These are phyloP conservation scores for Globisporangium emineosum DNA, from an alignment of 352 stramenopile species.

Conservation along the genomic window DNA sequence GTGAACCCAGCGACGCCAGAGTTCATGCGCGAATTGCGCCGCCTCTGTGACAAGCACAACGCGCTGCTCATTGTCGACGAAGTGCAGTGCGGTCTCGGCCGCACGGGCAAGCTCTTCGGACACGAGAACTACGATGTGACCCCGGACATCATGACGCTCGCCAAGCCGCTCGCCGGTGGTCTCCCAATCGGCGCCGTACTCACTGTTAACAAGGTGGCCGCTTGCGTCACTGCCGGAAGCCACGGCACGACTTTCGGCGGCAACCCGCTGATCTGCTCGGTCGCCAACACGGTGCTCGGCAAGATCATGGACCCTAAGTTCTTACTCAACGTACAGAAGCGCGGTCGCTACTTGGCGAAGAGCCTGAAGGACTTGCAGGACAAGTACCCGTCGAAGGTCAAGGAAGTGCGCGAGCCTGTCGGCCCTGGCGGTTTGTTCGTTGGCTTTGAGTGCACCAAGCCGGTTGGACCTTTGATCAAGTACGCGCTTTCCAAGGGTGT, in stretches of 20 bases:
- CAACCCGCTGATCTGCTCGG: slow-evolving; percentile 94
- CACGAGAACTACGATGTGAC: slow-evolving; percentile 93
- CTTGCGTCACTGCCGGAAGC: slow-evolving; percentile 89
- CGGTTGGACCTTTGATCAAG: slow-evolving; percentile 57
- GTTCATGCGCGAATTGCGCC: slow-evolving; percentile 89
- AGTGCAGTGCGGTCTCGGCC: slow-evolving; percentile 96
- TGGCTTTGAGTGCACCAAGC: slow-evolving; percentile 72
- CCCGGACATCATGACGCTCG: slow-evolving; percentile 96
- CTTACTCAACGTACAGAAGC: slow-evolving; percentile 68
- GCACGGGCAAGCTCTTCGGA: slow-evolving; percentile 93
- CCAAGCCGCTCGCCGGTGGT: slow-evolving; percentile 96
- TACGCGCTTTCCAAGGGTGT: slow-evolving; percentile 74
- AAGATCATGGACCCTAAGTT: slow-evolving; percentile 74
- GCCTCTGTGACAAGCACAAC: slow-evolving; percentile 92
- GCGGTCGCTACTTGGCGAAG: slow-evolving; percentile 52
- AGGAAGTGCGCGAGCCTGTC: slow-evolving; percentile 60
- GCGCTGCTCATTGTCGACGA: slow-evolving; percentile 98
- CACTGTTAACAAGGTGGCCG: slow-evolving; percentile 87
- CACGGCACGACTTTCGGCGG: slow-evolving; percentile 97
- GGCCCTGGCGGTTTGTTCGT: slow-evolving; percentile 76
- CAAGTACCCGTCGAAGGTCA: slow-evolving; percentile 71
- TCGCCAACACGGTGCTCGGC: slow-evolving; percentile 78
- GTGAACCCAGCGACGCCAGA: slow-evolving; percentile 89
- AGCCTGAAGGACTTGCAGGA: slow-evolving; percentile 60
- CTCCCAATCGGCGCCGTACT: slow-evolving; percentile 97